Conservation (phyloP, 2,329 filamentous ascomycete genomes). For the Venturia carpophila region DNA sequence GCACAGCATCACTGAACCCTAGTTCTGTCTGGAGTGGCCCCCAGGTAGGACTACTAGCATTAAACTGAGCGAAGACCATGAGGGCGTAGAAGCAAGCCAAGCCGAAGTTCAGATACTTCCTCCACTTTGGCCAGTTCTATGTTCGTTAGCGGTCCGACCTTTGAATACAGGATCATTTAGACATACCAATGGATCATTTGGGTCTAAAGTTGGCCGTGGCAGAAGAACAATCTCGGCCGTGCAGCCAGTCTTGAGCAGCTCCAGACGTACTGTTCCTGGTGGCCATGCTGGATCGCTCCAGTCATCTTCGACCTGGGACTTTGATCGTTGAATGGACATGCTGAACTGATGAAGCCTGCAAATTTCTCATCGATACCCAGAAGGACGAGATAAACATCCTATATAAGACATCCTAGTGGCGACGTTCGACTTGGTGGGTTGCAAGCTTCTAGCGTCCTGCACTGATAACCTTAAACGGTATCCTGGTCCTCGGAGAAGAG, state of each 20-base stretch:
- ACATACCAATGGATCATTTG: slow-evolving; percentile 36
- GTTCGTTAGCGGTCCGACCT: neutral
- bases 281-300: slow-evolving; percentile 7
- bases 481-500: neutral
- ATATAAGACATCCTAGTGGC: neutral
- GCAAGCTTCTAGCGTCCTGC: slow-evolving; percentile 2
- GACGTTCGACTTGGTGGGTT: neutral
- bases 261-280: slow-evolving; percentile 4
- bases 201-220: slow-evolving; percentile 36
- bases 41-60: slow-evolving; percentile 11
- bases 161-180: neutral
- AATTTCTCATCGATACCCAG: neutral
- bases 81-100: slow-evolving; percentile 15
- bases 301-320: neutral
- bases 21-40: slow-evolving; percentile 1
- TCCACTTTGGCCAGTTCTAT: slow-evolving; percentile 31
- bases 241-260: neutral
- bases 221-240: slow-evolving; percentile 28
- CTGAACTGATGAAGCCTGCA: neutral
- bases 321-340: neutral
- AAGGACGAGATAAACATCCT: neutral
- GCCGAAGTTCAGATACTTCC: slow-evolving; percentile 14
- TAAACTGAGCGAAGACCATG: slow-evolving; percentile 14
- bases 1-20: neutral
- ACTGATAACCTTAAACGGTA: neutral